Conservation (phyloP, 495 filamentous ascomycete genomes). For the Penicillium salamii region DNA sequence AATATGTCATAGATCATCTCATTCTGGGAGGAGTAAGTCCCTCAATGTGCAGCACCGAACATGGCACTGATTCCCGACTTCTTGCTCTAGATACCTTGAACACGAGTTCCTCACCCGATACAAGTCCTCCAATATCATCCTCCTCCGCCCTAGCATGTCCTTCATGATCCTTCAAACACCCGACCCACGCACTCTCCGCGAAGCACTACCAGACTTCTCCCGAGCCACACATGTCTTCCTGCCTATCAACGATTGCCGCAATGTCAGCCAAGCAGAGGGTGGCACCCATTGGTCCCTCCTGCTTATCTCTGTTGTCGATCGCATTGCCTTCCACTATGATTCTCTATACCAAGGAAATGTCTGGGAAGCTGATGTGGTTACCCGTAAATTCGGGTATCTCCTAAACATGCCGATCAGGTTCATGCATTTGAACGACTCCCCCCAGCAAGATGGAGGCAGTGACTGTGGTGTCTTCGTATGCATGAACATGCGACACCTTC, state of each 20-base stretch:
- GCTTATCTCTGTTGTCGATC: constrained; percentile 82
- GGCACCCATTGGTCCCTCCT: constrained; percentile 95
- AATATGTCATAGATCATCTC: constrained; percentile 59
- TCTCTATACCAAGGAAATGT: constrained; percentile 76
- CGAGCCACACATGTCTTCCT: constrained; percentile 92
- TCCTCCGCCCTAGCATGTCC: constrained; percentile 90
- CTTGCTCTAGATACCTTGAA: constrained; percentile 70
- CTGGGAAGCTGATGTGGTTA: constrained; percentile 64
- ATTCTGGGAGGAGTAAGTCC: constrained; percentile 93
- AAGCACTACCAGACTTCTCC: constrained; percentile 60
- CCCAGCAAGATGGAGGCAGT: constrained; percentile 86
- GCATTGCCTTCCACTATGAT: constrained; percentile 96
- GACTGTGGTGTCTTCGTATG: constrained; percentile 98
- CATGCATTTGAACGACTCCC: constrained; percentile 74
- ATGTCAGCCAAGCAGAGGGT: constrained; percentile 74
- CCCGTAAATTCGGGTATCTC: constrained; percentile 58
- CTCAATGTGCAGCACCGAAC: background rate
- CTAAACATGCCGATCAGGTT: constrained; percentile 66
- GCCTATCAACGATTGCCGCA: constrained; percentile 86
- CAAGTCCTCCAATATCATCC: constrained; percentile 78
- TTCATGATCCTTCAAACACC: constrained; percentile 86
- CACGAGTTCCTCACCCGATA: constrained; percentile 76
- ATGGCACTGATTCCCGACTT: constrained; percentile 8
- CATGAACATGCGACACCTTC: constrained; percentile 83
- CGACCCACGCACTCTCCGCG: constrained; percentile 66